Base-by-base conservation (phyloP, 2,329 filamentous ascomycete species). In the Penicillium oxalicum region DNA sequence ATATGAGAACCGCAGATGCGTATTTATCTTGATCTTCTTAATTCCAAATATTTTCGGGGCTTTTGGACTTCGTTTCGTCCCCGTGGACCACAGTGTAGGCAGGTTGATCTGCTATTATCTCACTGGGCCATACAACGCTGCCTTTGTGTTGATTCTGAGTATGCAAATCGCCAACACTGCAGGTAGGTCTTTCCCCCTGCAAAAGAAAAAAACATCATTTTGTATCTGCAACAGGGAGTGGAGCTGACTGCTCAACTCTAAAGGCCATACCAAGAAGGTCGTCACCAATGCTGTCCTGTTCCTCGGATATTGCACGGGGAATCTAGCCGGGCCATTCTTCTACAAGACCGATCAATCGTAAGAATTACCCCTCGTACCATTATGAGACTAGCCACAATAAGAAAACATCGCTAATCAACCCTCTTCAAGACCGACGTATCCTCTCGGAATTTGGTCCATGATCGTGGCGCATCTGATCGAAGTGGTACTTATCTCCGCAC, bases 301-400 rank as follows among this genome's bases (percentile, higher is more conserved):
- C 66, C 69, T 83, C 8, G 79, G 78, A 0, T 79, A 79, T 48
- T 82, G 79, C 56, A 73, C 77, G 1, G 81, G 80, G 4, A 83
- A 84, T 57, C 81, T 84, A 37, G 75, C 74, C 4, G 77, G 80
- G 0, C 82, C 82, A 0, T 83, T 83, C 63, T 83, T 84, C 66
- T 84, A 82, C 63, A 76, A 76, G 44, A 65, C 73, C 0, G 59
- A 71, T n/a, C 78, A 84, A 56, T 65, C 71, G 56, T 70, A 53
- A n/a, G 59, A 11, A 3, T 32, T 4, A 7, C 11, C 29, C 29
- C 7, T 32, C 29, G 29, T 11, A 32, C 29, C 29, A 4, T 32
- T 18, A 18, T 18, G 18, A 18, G 2, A 18, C 2, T 18, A 18
- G 18, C 18, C 18, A 1, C 18, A 18, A 18, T 18, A 18, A 18